These are phyloP conservation scores for Quercus gilva DNA, from an alignment of 306 rosid genomes.

Conservation along the genomic window DNA sequence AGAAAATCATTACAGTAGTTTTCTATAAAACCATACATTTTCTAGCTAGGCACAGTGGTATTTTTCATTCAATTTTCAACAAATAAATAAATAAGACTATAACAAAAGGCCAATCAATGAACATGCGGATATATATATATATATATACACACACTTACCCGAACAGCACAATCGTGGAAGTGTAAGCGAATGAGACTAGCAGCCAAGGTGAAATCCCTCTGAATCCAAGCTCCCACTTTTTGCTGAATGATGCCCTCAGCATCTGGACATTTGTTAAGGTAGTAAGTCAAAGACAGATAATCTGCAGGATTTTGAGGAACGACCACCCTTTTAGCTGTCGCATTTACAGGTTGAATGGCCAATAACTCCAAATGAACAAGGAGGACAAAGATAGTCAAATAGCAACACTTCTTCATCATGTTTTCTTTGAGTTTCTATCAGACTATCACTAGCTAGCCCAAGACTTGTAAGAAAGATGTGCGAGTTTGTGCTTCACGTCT, in stretches of 20 bases:
- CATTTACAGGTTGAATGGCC: background rate
- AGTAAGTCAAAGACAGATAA: slow-evolving; percentile 47
- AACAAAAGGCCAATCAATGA: too few relatives aligned
- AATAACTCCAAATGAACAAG: slow-evolving; percentile 27
- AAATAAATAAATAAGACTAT: too few relatives aligned
- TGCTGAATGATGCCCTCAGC: slow-evolving; percentile 71
- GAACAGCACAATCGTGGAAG: slow-evolving; percentile 76
- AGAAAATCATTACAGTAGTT: accelerated
- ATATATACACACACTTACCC: slow-evolving; percentile 39
- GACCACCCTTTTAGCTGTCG: background rate
- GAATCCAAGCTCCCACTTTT: slow-evolving; percentile 55
- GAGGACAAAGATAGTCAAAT: slow-evolving; percentile 24
- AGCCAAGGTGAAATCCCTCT: slow-evolving; percentile 66
- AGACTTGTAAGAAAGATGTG: background rate
- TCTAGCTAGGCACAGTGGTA: too few relatives aligned
- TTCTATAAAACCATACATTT: too few relatives aligned
- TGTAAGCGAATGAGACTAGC: slow-evolving; percentile 73
- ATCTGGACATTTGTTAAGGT: slow-evolving; percentile 47
- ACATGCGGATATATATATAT: too few relatives aligned
- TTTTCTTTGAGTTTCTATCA: slow-evolving; percentile 13
- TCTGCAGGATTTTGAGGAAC: slow-evolving; percentile 26
- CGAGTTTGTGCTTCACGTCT: background rate
- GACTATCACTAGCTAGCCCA: background rate
- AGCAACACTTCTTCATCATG: slow-evolving; percentile 41
- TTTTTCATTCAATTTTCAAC: too few relatives aligned